Base-by-base conservation (phyloP, 129 eudicot species). In the Dittrichia graveolens region DNA sequence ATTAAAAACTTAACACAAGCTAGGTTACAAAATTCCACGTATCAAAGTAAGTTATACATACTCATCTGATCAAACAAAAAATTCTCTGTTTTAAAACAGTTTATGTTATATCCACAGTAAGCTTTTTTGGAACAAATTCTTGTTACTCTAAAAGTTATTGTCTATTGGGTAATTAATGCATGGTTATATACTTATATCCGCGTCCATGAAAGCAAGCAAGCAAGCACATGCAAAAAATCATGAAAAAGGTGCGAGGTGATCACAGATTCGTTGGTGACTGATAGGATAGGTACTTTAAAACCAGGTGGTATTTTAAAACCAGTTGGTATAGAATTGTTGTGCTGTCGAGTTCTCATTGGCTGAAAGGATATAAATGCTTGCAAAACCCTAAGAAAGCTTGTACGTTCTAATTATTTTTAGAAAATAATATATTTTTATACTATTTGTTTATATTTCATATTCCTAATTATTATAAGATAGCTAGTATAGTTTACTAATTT, bases 271-370 rank as follows among this genome's bases (percentile, higher is more conserved):
- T 50, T 74, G 58, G 44, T 58, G 44, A 56, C 3, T 16, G 62
- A 74, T 65, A 58, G 34, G 31, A 45, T 69, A 43, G 31, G 54
- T 69, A 66, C 80, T 35, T 35, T 3, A 24, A 65, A 75, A 43
- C 80, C 62, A 45, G 46, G 57, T 55, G 59, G 67, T 43, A 44
- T 42, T 66, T 34, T 1, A 9, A 55, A 54, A 54, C 74, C 65
- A 75, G 41, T 13, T 65, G 80, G 67, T 65, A 54, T 15, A 35
- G 14, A 56, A n/a, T 9, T 55, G 59, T 62, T 60, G 69, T 69
- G 81, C 60, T 77, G 81, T 77, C 76, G 6, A 69, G 7, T 58
- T 70, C 7, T 60, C 38, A 77, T 77, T 69, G 76, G 81, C 4
- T 69, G 34, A 9, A 8, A 43, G 8, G 19, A 38, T 69, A 14